Evolutionary conservation across 768 basidiomycete species (phyloP), one percentile per base, ranked within the genome.

Genomic region (Lentinula guzmanii): DNA sequence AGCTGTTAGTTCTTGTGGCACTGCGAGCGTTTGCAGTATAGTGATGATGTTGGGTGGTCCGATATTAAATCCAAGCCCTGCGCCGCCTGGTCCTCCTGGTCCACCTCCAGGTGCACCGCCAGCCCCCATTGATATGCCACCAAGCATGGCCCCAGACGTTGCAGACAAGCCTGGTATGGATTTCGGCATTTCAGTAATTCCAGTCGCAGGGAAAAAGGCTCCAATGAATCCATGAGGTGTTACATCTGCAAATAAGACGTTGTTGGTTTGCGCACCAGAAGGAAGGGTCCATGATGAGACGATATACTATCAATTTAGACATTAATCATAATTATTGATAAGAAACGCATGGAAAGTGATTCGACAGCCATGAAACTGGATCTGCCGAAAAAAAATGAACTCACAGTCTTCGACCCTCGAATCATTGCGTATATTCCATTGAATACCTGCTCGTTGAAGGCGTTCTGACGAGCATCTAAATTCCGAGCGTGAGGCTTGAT

Each of bases 141-240:
- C 46, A 21, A 13, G 52, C 18, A 56, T 41, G 15, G 33, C 37
- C 11, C 41, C 18, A 13, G 21, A 24, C 43, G 42, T 46, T 5
- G 18, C 21, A 35, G 58, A 5, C 24, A 33, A 15, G n/a, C 31
- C 58, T 5, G 48, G 21, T 31, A 51, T 34, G 16, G 50, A 21
- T 41, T 41, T 60, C 8, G 59, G 59, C 59, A 60, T 60, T 34
- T 60, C 59, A 35, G 48, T 31, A 9, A 60, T 60, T 5, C 59
- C 59, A 31, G 9, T 52, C 3, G 31, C 50, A 8, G 59, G 59
- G 31, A 51, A 60, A 18, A 60, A 50, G 11, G 59, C 51, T 3
- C 50, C 59, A 35, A 52, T 52, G n/a, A 60, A 39, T 42, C 59
- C 59, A 52, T 60, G 48, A n/a, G 51, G 39, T 24, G 48, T 50